Conservation (phyloP, 805 yeast species). For the Yarrowia bubula region DNA sequence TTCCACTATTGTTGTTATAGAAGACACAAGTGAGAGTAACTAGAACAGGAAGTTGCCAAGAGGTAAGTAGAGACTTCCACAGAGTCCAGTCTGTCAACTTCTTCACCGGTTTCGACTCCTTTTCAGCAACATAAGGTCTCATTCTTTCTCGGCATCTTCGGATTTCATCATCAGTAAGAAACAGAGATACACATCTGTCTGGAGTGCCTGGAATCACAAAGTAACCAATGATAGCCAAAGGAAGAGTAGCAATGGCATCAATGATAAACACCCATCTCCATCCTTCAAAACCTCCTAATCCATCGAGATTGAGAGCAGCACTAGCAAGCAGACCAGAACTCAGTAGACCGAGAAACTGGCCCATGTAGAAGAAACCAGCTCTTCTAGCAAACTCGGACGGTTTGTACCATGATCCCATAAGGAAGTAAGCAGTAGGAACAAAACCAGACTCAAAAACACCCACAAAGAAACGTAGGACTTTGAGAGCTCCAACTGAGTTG, state of each 20-base stretch:
- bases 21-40: conserved; percentile 56
- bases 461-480: conserved; percentile 61
- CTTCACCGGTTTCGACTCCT: conserved; percentile 32
- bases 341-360: conserved; percentile 59
- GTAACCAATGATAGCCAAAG: conserved; percentile 54
- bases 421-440: conserved; percentile 46
- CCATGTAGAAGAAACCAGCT: conserved; percentile 57
- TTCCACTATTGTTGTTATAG: conserved; percentile 55
- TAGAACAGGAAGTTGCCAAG: conserved; percentile 62
- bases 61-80: conserved; percentile 52
- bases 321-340: conserved; percentile 62
- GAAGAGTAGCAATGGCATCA: conserved; percentile 57
- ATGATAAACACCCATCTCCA: conserved; percentile 74
- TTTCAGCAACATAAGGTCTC: conserved; percentile 25
- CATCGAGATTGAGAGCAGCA: conserved; percentile 47
- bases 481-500: conserved; percentile 49
- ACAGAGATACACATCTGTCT: conserved; percentile 44
- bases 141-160: conserved; percentile 49
- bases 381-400: conserved; percentile 57
- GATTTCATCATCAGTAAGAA: conserved; percentile 55
- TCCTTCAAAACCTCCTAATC: conserved; percentile 53
- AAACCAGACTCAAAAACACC: conserved; percentile 67
- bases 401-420: conserved; percentile 53
- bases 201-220: conserved; percentile 51
- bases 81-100: conserved; percentile 47